Conservation (phyloP, 2,329 filamentous ascomycete genomes). For the Pezicula rhizophila region DNA sequence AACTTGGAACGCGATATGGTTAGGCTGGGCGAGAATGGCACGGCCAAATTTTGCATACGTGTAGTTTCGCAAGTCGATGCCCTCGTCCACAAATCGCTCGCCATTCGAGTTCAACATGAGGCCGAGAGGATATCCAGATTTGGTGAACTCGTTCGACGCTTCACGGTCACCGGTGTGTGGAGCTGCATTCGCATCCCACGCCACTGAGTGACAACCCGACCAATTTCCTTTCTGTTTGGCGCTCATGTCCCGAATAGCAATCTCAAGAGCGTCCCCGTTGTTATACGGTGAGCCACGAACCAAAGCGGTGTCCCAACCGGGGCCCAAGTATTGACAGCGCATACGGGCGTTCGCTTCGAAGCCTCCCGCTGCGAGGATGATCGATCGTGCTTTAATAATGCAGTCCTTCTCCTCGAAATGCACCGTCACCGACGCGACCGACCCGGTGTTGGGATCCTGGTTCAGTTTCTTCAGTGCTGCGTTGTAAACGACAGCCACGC, state of each 20-base stretch:
- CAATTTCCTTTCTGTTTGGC: slow-evolving; percentile 51
- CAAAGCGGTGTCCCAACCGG: slow-evolving; percentile 53
- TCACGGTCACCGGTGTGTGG: slow-evolving; percentile 44
- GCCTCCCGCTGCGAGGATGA: slow-evolving; percentile 54
- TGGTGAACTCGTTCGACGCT: slow-evolving; percentile 59
- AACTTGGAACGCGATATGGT: slow-evolving; percentile 53
- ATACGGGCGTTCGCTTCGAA: slow-evolving; percentile 55
- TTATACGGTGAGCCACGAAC: slow-evolving; percentile 60
- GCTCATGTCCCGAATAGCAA: slow-evolving; percentile 41
- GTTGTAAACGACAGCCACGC: too few relatives aligned
- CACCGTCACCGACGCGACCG: too few relatives aligned
- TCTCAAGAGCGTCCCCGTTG: slow-evolving; percentile 48
- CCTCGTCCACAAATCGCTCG: slow-evolving; percentile 58
- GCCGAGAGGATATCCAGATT: slow-evolving; percentile 59
- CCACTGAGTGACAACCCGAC: slow-evolving; percentile 56
- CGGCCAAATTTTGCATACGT: slow-evolving; percentile 60
- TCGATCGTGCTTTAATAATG: slow-evolving; percentile 53
- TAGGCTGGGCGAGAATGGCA: slow-evolving; percentile 52
- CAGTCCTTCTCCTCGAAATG: slow-evolving; percentile 35
- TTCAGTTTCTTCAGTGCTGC: too few relatives aligned
- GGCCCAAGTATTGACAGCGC: slow-evolving; percentile 45
- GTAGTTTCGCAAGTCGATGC: slow-evolving; percentile 56
- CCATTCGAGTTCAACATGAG: slow-evolving; percentile 59
- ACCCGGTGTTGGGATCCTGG: too few relatives aligned
- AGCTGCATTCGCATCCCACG: slow-evolving; percentile 59